Conservation (phyloP, 495 filamentous ascomycete genomes). For the Neurospora sp. region DNA sequence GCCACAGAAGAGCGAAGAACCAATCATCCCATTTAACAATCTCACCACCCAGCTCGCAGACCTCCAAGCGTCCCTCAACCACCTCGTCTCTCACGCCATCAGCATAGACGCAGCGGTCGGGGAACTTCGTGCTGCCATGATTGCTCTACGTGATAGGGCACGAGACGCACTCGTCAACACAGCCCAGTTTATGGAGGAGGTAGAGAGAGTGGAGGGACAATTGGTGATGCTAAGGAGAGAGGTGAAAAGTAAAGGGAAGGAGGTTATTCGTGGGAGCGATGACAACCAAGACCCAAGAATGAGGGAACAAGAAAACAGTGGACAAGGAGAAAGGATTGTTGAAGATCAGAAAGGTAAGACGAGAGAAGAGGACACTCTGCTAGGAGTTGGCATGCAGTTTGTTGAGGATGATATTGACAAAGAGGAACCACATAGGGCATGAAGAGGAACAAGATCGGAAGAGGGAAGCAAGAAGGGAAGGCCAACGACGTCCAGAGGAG, state of each 20-base stretch:
- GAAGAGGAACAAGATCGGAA: not conserved
- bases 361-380: no score
- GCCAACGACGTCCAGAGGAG: not conserved
- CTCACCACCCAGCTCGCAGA: not conserved
- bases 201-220: not conserved
- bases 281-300: no score
- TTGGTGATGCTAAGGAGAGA: not conserved
- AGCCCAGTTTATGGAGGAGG: not conserved
- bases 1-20: not conserved
- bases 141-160: not conserved
- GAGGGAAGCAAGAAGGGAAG: not conserved
- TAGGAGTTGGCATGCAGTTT: not conserved
- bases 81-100: not conserved
- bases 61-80: not conserved
- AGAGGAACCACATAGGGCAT: no score
- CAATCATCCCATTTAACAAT: accelerated
- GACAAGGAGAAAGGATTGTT: not conserved
- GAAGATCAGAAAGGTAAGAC: not conserved
- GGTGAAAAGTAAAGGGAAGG: not conserved
- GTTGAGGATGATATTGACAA: not conserved
- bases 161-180: no score
- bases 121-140: not conserved
- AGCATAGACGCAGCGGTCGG: not conserved
- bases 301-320: not conserved
- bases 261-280: no score